phyloP scores from a whole-genome alignment of 2,329 filamentous ascomycete genomes.

The Sclerotinia spermophila region DNA sequence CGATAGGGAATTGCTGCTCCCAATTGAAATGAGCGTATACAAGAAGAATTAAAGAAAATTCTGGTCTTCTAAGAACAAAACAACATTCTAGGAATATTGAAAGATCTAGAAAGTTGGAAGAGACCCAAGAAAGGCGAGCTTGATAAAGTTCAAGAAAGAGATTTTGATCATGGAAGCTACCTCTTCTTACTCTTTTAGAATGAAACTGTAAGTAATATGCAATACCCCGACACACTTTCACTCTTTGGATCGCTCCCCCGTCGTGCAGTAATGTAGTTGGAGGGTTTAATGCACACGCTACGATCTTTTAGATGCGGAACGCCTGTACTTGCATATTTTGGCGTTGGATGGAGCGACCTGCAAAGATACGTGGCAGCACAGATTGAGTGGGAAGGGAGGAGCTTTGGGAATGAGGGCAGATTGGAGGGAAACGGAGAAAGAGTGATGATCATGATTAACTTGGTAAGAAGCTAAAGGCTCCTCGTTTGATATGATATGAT shows the following conservation, averaged over 20 bases:
- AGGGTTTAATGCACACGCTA: slow-evolving; percentile 26
- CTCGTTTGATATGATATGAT: background rate
- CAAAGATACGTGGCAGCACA: slow-evolving; percentile 35
- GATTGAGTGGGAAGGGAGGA: slow-evolving; percentile 8
- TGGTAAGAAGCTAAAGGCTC: background rate
- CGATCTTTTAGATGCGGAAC: slow-evolving; percentile 25
- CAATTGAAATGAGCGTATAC: slow-evolving; percentile 17
- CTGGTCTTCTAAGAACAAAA: background rate
- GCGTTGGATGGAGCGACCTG: slow-evolving; percentile 26
- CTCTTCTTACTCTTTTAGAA: slow-evolving; percentile 12
- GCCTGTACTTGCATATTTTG: slow-evolving; percentile 33
- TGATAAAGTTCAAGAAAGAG: background rate
- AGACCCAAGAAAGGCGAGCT: slow-evolving; percentile 1
- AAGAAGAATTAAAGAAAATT: slow-evolving; percentile 7
- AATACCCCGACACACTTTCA: slow-evolving; percentile 26
- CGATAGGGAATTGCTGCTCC: slow-evolving; percentile 13
- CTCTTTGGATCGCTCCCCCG: slow-evolving; percentile 21
- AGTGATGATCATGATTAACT: no score
- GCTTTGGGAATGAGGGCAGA: slow-evolving; percentile 1
- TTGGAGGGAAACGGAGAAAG: background rate
- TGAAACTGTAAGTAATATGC: slow-evolving; percentile 10
- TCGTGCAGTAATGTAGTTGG: slow-evolving; percentile 23
- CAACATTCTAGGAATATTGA: background rate
- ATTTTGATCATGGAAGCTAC: background rate
- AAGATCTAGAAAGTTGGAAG: background rate